A percentile compares a stretch with the other conserved stretches of the same genome.
Evolutionary conservation across 75 land plant genomes (phyloP).

Genomic region (Cryptomeria japonica): DNA sequence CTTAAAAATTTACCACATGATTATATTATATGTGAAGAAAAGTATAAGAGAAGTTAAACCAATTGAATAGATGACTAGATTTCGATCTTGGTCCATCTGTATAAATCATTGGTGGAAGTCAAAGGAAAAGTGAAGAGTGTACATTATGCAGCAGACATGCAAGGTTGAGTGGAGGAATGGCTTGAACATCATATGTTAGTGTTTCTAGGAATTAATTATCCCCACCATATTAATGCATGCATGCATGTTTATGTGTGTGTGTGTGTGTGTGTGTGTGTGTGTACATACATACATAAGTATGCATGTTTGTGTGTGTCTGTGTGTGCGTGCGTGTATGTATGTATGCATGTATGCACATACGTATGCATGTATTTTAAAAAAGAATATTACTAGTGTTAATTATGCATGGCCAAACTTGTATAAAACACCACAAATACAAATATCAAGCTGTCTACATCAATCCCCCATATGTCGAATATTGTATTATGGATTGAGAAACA

Average conservation of each 20-base stretch:
- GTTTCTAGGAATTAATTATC: not conserved
- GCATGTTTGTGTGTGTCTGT: no score
- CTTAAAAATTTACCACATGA: not conserved
- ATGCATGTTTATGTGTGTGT: no score
- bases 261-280: no score
- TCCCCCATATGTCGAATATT: not conserved
- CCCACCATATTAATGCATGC: not conserved
- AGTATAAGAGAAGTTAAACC: not conserved
- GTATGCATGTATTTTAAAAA: no score
- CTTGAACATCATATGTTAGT: not conserved
- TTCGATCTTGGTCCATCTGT: not conserved
- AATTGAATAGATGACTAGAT: not conserved
- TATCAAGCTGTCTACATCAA: not conserved
- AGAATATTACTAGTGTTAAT: not conserved
- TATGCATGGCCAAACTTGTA: not conserved
- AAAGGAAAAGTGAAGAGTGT: not conserved
- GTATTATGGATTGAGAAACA: not conserved
- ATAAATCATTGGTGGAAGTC: not conserved
- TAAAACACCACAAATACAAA: not conserved
- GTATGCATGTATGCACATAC: no score
- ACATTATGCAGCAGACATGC: not conserved
- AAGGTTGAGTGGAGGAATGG: not conserved
- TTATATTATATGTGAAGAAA: not conserved
- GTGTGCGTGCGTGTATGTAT: no score
- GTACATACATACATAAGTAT: no score